Evolutionary conservation across 2,329 filamentous ascomycete genomes (phyloP).

Genomic region (Colletotrichum caudatum): DNA sequence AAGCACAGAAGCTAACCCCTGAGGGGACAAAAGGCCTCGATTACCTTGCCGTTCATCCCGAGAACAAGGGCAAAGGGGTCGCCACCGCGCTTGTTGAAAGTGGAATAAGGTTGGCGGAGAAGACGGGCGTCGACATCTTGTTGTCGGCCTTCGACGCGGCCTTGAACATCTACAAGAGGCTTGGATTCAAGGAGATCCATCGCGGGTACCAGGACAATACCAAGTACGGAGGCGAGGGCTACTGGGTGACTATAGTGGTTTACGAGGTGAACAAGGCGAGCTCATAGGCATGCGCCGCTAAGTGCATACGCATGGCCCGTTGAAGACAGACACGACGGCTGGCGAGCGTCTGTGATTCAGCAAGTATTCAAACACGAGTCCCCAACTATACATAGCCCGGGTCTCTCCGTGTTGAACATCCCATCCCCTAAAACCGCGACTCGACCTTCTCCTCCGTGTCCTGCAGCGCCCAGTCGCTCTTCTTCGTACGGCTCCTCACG

Average conservation of each 20-base stretch:
- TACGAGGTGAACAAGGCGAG: conserved; percentile 15
- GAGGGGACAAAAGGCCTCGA: conserved; percentile 43
- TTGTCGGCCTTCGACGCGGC: conserved; percentile 44
- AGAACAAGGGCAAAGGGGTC: conserved; percentile 47
- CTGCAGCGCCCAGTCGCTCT: conserved; percentile 81
- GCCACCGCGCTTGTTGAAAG: conserved; percentile 45
- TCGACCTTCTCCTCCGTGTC: conserved; percentile 65
- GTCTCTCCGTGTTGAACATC: neutral
- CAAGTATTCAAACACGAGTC: neutral
- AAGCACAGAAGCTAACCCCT: neutral
- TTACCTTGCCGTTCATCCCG: conserved; percentile 48
- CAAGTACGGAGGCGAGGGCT: conserved; percentile 25
- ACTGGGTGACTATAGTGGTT: conserved; percentile 23
- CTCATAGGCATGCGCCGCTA: neutral
- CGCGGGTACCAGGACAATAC: conserved; percentile 47
- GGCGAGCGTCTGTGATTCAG: neutral
- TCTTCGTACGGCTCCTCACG: conserved; percentile 75
- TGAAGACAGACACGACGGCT: neutral
- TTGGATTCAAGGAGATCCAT: conserved; percentile 45
- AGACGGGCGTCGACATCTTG: conserved; percentile 46
- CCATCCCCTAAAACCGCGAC: conserved; percentile 52
- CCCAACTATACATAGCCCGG: neutral
- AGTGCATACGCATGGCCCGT: too few relatives aligned
- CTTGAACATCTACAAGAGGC: conserved; percentile 44
- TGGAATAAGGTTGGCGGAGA: conserved; percentile 45